Evolutionary conservation across 73 alveolate species (phyloP).

Genomic region (Paramecium tetraurelia): DNA sequence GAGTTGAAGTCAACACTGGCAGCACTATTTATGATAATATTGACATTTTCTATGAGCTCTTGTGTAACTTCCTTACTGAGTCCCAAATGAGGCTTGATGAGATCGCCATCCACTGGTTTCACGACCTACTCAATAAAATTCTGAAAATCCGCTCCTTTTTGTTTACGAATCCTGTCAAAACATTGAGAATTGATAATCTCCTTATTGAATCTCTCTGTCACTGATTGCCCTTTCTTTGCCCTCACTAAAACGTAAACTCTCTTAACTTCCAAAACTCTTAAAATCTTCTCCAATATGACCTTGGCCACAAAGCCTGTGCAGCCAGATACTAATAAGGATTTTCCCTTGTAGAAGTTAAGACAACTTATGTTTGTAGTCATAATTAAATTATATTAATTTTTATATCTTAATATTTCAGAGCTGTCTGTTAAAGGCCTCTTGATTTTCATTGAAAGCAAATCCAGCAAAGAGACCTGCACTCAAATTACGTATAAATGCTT

Average conservation of each 20-base stretch:
- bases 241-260: constrained; percentile 68
- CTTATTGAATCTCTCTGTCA: constrained; percentile 73
- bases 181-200: constrained; percentile 73
- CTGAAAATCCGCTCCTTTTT: constrained; percentile 64
- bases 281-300: constrained; percentile 77
- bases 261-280: constrained; percentile 72
- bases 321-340: constrained; percentile 50
- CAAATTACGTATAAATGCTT: constrained; percentile 5
- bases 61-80: constrained; percentile 50
- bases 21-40: constrained; percentile 78
- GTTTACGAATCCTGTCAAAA: constrained; percentile 69
- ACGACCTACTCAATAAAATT: constrained; percentile 64
- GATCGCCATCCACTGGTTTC: constrained; percentile 64
- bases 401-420: not conserved
- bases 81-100: constrained; percentile 70
- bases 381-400: not conserved
- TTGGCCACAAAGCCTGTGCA: constrained; percentile 83
- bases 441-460: constrained; percentile 1
- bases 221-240: constrained; percentile 63
- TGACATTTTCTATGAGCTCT: constrained; percentile 59
- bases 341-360: constrained; percentile 49
- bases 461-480: constrained; percentile 49
- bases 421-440: not conserved
- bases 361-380: constrained; percentile 39
- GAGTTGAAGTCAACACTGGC: constrained; percentile 79